Evolutionary conservation across 2,329 filamentous ascomycete species (phyloP).

Genomic region (Plenodomus lindquistii): DNA sequence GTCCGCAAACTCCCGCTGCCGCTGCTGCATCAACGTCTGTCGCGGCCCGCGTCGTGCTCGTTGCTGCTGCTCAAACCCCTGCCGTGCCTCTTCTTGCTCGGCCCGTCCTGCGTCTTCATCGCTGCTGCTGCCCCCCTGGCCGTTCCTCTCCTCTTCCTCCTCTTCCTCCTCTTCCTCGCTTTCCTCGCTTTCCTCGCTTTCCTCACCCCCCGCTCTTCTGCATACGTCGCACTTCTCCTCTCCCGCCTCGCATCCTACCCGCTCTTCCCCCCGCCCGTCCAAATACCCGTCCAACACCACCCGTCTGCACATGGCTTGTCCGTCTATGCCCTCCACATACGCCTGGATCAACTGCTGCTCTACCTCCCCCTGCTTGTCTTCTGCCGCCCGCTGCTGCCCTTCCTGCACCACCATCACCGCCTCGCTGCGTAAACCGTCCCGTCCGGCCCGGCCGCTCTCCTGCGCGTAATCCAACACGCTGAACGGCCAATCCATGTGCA

Average conservation of each 20-base stretch:
- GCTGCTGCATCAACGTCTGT: conserved; percentile 8
- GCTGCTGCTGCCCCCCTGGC: conserved; percentile 1
- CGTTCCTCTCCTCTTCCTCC: neutral
- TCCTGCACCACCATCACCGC: too few relatives aligned
- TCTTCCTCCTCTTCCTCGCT: conserved; percentile 1
- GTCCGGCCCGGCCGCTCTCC: too few relatives aligned
- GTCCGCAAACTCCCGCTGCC: too few relatives aligned
- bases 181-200: too few relatives aligned
- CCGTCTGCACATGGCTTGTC: conserved; percentile 5
- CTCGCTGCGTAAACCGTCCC: too few relatives aligned
- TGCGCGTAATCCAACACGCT: too few relatives aligned
- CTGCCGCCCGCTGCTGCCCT: too few relatives aligned
- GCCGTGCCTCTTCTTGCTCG: conserved; percentile 7
- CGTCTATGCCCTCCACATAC: too few relatives aligned
- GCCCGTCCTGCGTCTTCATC: conserved; percentile 1
- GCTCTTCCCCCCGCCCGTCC: conserved; percentile 4
- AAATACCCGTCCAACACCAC: conserved; percentile 13
- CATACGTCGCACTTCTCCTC: conserved; percentile 10
- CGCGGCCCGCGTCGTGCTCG: neutral
- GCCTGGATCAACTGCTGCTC: too few relatives aligned
- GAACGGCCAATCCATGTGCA: too few relatives aligned
- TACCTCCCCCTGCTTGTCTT: too few relatives aligned
- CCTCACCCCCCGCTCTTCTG: neutral
- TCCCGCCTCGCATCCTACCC: conserved; percentile 6
- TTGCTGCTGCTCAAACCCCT: conserved; percentile 6